Evolutionary conservation across 164 flowering plant species (phyloP), one percentile per base, ranked within the genome.

Genomic region (Buxus sempervirens): DNA sequence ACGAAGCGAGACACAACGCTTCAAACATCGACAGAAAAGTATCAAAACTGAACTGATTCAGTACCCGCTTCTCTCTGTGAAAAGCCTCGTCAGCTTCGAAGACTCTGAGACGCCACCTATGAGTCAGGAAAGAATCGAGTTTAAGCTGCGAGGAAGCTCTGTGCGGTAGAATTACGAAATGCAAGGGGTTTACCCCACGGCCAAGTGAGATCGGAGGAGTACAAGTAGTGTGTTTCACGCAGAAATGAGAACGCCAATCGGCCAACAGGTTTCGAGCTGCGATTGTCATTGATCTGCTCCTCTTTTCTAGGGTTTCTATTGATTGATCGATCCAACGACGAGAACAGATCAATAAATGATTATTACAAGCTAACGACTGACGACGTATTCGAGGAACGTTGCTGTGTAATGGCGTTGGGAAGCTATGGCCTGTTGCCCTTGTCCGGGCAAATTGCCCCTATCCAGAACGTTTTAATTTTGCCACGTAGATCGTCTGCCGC

Each of bases 1-100:
- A 85, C 0, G 90, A 82, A 24, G 73, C 67, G 16, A 91, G 68
- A 66, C 88, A 85, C 10, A 88, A 0, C 5, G 79, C 62, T 51
- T 93, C 98, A 20, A 77, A 67, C 42, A 82, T 15, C 9, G 87
- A 83, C 36, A 93, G 86, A 56, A 90, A 71, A 20, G 75, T 60
- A 57, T 90, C 96, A 5, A 87, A 70, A 68, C 71, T 64, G 66
- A 76, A 71, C 53, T 53, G 5, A 32, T 32, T 32, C 5, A 32
- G 48, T 24, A 62, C 61, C 51, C 24, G 20, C 42, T 49, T 66
- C 48, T 66, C 76, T 24, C 63, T 27, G 25, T 21, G 73, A 0
- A 71, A 23, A 0, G 66, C 0, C 13, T 54, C 75, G 6, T 66
- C 83, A 27, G 80, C 78, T 10, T 72, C 67, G 12, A 58, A 58